Evolutionary conservation across 202 grass and related monocot species (phyloP).

Genomic region (Cymbopogon flexuosus): DNA sequence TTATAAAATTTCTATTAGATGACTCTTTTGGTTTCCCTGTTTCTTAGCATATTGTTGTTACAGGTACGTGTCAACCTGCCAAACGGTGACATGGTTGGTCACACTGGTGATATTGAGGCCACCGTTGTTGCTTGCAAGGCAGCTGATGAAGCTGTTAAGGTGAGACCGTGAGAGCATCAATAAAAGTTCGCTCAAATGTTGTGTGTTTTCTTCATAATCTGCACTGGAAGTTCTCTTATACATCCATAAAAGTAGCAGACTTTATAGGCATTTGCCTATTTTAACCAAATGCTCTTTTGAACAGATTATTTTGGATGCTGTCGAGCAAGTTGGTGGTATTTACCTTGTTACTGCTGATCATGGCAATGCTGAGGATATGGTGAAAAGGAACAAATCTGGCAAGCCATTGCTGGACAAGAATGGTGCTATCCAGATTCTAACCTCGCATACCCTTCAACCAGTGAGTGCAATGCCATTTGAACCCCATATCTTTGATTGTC

Average conservation of each 20-base stretch:
- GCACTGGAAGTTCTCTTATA: background rate
- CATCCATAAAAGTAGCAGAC: background rate
- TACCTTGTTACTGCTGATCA: conserved; percentile 96
- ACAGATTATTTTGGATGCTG: conserved; percentile 86
- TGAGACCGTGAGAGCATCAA: conserved; percentile 35
- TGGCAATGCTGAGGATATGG: conserved; percentile 99
- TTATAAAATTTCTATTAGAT: background rate
- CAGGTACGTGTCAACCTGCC: conserved; percentile 93
- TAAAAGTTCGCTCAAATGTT: background rate
- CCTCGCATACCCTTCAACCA: conserved; percentile 91
- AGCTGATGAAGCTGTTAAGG: conserved; percentile 91
- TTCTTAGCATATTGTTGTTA: conserved; percentile 18
- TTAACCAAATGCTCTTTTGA: conserved; percentile 6
- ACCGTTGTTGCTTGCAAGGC: conserved; percentile 85
- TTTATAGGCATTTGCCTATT: background rate
- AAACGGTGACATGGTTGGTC: conserved; percentile 93
- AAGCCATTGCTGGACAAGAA: conserved; percentile 54
- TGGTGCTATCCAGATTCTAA: conserved; percentile 87
- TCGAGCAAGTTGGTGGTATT: conserved; percentile 87
- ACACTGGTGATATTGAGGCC: conserved; percentile 94
- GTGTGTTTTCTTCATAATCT: background rate
- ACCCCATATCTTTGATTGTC: background rate
- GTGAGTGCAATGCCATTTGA: conserved; percentile 36
- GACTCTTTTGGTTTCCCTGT: background rate
- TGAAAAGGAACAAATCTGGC: conserved; percentile 88